These are phyloP conservation scores for Camillea tinctor DNA, from an alignment of 2,329 filamentous ascomycete genomes.

Conservation along the genomic window DNA sequence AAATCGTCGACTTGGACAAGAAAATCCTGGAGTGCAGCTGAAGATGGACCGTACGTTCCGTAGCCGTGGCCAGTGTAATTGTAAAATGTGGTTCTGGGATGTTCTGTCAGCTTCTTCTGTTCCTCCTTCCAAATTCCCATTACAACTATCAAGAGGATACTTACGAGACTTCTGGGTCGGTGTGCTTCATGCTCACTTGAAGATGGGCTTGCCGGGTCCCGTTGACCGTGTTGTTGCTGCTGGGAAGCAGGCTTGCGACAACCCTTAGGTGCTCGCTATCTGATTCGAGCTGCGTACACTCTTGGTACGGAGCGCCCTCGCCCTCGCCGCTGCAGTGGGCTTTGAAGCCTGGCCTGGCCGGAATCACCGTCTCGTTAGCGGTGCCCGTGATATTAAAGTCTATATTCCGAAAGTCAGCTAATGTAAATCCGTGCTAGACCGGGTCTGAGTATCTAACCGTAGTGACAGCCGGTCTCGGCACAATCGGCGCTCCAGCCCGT, in stretches of 20 bases:
- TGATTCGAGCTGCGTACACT: constrained; percentile 24
- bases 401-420: constrained; percentile 8
- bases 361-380: constrained; percentile 23
- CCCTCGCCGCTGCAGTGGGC: constrained; percentile 31
- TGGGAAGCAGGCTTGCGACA: constrained; percentile 31
- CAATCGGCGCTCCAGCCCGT: constrained; percentile 27
- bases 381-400: constrained; percentile 34
- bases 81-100: constrained; percentile 29
- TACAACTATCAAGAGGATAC: constrained; percentile 12
- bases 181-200: constrained; percentile 32
- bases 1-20: constrained; percentile 30
- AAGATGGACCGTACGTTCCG: constrained; percentile 28
- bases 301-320: constrained; percentile 28
- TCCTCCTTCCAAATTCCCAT: background rate
- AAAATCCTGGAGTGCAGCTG: constrained; percentile 27
- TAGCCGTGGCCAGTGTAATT: constrained; percentile 33
- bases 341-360: constrained; percentile 29
- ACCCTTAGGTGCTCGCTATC: constrained; percentile 23
- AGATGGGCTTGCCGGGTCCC: constrained; percentile 24
- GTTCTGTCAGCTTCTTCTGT: background rate
- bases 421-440: background rate
- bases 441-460: constrained; percentile 21
- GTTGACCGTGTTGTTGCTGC: constrained; percentile 15
- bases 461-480: constrained; percentile 19
- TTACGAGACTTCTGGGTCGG: constrained; percentile 27